phyloP scores from a whole-genome alignment of 768 basidiomycete species.

The Lactarius deliciosus region DNA sequence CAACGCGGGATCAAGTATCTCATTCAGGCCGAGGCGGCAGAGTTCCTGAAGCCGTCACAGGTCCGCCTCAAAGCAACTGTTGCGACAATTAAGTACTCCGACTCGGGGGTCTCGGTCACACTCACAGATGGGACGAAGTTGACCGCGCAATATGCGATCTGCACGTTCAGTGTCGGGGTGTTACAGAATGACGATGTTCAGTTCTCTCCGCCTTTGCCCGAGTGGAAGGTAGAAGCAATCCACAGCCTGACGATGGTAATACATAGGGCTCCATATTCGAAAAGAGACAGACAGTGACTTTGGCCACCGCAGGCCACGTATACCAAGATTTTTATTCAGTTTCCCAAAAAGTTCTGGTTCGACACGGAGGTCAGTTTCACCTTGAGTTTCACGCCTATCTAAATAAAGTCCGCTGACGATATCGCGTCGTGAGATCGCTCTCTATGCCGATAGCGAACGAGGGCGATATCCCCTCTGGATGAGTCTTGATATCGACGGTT shows the following conservation, averaged over 20 bases:
- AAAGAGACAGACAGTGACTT: conserved; percentile 38
- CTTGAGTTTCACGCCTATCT: too few species aligned
- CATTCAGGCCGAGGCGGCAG: conserved; percentile 53
- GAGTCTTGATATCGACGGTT: conserved; percentile 53
- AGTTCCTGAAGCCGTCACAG: conserved; percentile 49
- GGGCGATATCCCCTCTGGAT: conserved; percentile 63
- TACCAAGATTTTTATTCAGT: conserved; percentile 21
- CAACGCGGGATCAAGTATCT: conserved; percentile 59
- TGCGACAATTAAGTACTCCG: conserved; percentile 36
- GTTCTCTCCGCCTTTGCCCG: conserved; percentile 57
- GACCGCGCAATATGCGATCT: conserved; percentile 32
- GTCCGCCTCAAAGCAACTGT: conserved; percentile 52
- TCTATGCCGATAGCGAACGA: conserved; percentile 22
- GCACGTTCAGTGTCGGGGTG: conserved; percentile 69
- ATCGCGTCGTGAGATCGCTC: conserved; percentile 4
- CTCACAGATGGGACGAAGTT: conserved; percentile 34
- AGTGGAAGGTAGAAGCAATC: conserved; percentile 61
- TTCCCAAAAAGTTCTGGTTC: conserved; percentile 25
- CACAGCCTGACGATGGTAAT: conserved; percentile 58
- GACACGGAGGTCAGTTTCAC: conserved; percentile 54
- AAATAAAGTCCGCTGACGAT: not conserved
- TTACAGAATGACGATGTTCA: conserved; percentile 37
- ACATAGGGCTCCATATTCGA: conserved; percentile 4
- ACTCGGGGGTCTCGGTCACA: conserved; percentile 55
- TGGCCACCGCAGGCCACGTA: not conserved